Percentiles rank a stretch among this genome's conserved stretches.
These are phyloP conservation scores for Eruca vesicaria DNA, from an alignment of 441 rosid genomes.

Conservation along the genomic window DNA sequence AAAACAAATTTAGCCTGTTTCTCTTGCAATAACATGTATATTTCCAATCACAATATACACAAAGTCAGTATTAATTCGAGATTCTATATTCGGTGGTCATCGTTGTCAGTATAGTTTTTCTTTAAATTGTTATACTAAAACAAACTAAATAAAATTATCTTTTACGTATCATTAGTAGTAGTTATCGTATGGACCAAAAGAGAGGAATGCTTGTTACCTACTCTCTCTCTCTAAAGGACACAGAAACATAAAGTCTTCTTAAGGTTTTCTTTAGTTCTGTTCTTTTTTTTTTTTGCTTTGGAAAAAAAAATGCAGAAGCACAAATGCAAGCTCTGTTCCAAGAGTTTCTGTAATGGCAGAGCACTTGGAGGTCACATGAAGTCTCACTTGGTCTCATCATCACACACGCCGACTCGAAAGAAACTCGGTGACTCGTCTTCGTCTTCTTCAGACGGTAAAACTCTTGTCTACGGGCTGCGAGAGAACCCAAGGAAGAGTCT, in stretches of 20 bases:
- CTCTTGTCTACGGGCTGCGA: constrained; percentile 54
- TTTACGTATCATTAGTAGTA: constrained; percentile 30
- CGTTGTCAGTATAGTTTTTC: constrained; percentile 28
- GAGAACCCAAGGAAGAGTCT: constrained; percentile 78
- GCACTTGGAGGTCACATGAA: constrained; percentile 97
- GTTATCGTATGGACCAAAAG: constrained; percentile 37
- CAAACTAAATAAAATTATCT: constrained; percentile 24
- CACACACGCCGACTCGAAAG: constrained; percentile 31
- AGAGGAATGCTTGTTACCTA: constrained; percentile 96
- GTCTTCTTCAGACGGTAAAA: constrained; percentile 52
- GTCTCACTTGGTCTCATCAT: constrained; percentile 65
- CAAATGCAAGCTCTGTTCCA: constrained; percentile 81
- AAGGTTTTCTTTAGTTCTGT: constrained; percentile 27
- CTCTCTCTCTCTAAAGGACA: constrained; percentile 54
- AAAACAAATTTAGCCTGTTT: not conserved
- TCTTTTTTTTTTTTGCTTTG: constrained; percentile 26
- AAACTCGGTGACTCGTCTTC: constrained; percentile 41
- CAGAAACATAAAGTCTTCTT: constrained; percentile 34
- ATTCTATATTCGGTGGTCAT: constrained; percentile 22
- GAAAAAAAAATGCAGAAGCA: constrained; percentile 63
- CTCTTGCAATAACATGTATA: not conserved
- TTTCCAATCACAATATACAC: not conserved
- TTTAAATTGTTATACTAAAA: constrained; percentile 11
- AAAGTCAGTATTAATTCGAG: not conserved
- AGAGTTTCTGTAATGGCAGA: constrained; percentile 76